These are phyloP conservation scores for Laguncularia racemosa DNA, from an alignment of 345 rosid species.

Conservation along the genomic window DNA sequence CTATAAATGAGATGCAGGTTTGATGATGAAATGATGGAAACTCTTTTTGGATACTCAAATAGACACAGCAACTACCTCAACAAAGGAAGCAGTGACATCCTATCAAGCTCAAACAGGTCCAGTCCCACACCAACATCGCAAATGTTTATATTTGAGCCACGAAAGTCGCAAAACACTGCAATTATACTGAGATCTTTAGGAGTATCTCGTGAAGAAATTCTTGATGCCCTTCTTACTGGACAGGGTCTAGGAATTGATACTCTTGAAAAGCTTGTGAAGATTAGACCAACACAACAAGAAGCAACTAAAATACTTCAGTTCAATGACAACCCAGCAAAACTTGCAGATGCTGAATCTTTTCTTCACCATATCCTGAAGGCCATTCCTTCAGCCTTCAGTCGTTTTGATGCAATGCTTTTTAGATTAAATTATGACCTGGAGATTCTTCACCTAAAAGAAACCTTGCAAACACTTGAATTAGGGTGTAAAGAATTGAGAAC, in stretches of 20 bases:
- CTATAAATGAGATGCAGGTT: conserved; percentile 24
- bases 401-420: conserved; percentile 60
- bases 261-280: conserved; percentile 64
- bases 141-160: conserved; percentile 40
- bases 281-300: conserved; percentile 70
- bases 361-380: conserved; percentile 52
- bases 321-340: conserved; percentile 33
- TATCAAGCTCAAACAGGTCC: conserved; percentile 16
- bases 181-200: conserved; percentile 48
- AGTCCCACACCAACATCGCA: conserved; percentile 22
- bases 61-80: conserved; percentile 9
- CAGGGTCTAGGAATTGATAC: conserved; percentile 39
- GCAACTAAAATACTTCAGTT: conserved; percentile 45
- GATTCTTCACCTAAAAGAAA: conserved; percentile 44
- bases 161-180: conserved; percentile 50
- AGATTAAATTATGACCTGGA: conserved; percentile 56
- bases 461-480: conserved; percentile 43
- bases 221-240: conserved; percentile 41
- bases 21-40: conserved; percentile 44
- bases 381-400: conserved; percentile 60
- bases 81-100: not conserved
- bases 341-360: conserved; percentile 71
- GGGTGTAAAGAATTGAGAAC: conserved; percentile 63
- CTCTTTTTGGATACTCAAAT: conserved; percentile 35
- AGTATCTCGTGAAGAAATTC: conserved; percentile 32